Base-by-base conservation (phyloP, 2,329 filamentous ascomycete genomes). In the Emericellopsis cladophorae region DNA sequence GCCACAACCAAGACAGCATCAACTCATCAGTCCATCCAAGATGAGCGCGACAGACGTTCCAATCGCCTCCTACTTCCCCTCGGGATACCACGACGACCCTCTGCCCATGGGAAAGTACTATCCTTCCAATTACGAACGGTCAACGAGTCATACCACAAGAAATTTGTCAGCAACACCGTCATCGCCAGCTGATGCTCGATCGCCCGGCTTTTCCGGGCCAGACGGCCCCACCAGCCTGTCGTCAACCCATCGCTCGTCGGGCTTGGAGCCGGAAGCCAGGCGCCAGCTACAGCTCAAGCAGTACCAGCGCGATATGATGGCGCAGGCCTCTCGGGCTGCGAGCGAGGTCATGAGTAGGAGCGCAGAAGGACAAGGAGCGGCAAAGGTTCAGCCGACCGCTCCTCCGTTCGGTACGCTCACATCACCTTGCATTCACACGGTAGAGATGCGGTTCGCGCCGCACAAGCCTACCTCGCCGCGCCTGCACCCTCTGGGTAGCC, bases 61-160 rank as follows among this genome's bases (percentile, higher is more conserved):
- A 7, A 62, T 73, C 31, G 57, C 70, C 8, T 71, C 70, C 2
- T 74, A 73, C 44, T 59, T 69, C 26, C 68, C 71, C 7, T 65
- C 64, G 22, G 70, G 70, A 2, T 59, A 67, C 31, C 64, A 68
- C 39, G 65, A 66, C 31, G 63, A 56, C 31, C 56, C 64, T 4
- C 56, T 76, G 26, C 71, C 74, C 0, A 62, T 76, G 57, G 76
- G 76, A 21, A 79, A 79, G 56, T 80, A 79, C 49, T 77, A 79
- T 44, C 76, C 76, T 1, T 69, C 72, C 22, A 79, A 79, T 55
- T 79, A 76, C 49, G 71, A 76, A 47, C 61, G 59, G 18, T 39
- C 21, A 31, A 33, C 21, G 7, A 29, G 26, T 29, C 26, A 29
- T 29, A 9, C 26, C 9, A 9, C 4, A 12, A 9, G 26, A 29